Conservation (phyloP, 768 basidiomycete genomes). For the Mycena capillaripes region DNA sequence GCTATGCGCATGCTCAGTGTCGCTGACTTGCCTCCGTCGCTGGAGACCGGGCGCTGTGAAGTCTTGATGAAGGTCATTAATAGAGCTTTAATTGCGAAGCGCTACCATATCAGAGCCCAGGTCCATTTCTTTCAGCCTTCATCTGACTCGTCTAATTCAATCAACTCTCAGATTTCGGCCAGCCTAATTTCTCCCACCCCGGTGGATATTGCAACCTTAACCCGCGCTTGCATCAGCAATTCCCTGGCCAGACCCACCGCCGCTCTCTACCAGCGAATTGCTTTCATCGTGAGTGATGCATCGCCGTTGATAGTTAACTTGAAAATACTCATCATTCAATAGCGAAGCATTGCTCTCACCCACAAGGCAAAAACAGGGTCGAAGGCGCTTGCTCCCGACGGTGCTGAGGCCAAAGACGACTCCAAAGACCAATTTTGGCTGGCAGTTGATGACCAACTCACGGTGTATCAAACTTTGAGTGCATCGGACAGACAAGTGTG, state of each 20-base stretch:
- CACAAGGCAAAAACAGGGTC: too few relatives aligned
- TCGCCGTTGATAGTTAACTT: too few relatives aligned
- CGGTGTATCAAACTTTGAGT: not conserved
- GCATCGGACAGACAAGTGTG: not conserved
- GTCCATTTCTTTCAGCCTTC: not conserved
- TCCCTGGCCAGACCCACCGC: not conserved
- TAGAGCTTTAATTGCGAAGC: not conserved
- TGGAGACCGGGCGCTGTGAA: not conserved
- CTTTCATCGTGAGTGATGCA: not conserved
- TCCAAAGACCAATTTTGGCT: too few relatives aligned
- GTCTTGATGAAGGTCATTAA: not conserved
- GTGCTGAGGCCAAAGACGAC: too few relatives aligned
- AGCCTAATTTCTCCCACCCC: not conserved
- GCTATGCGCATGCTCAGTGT: slow-evolving; percentile 3
- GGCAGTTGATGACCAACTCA: too few relatives aligned
- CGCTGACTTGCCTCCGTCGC: not conserved
- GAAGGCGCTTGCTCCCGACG: too few relatives aligned
- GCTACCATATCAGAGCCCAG: not conserved
- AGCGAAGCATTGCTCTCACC: too few relatives aligned
- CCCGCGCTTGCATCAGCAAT: not conserved
- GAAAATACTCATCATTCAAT: too few relatives aligned
- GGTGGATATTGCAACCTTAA: slow-evolving; percentile 2
- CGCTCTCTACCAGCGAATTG: slow-evolving; percentile 6
- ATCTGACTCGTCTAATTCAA: too few relatives aligned
- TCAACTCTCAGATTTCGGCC: too few relatives aligned